Evolutionary conservation across 1,284 basidiomycete species (phyloP).

Genomic region (Irpex rosettiformis): DNA sequence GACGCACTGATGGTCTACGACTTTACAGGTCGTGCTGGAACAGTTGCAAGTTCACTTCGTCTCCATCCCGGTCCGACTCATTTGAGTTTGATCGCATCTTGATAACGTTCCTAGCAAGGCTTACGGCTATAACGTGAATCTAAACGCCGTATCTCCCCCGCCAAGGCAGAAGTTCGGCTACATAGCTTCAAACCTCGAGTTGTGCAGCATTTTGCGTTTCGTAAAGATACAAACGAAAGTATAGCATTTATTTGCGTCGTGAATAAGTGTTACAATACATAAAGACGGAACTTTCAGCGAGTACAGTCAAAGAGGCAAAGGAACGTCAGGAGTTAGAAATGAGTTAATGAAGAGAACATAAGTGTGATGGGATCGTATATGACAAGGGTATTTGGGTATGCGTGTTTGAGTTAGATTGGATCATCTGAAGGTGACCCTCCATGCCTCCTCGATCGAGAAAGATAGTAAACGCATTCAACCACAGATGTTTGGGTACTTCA

Average conservation of each 20-base stretch:
- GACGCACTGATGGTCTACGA: too few relatives aligned
- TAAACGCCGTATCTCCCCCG: neutral
- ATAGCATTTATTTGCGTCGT: too few relatives aligned
- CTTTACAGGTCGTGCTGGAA: neutral
- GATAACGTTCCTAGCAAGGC: neutral
- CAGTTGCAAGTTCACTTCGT: neutral
- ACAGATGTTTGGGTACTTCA: conserved; percentile 51
- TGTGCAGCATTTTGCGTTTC: too few relatives aligned
- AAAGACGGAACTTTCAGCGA: neutral
- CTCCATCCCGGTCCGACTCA: neutral
- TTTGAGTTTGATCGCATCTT: neutral
- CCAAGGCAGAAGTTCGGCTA: too few relatives aligned
- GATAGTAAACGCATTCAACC: conserved; percentile 33
- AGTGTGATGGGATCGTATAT: neutral
- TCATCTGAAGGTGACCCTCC: neutral
- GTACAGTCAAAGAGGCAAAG: neutral
- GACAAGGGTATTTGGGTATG: neutral
- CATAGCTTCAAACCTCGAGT: too few relatives aligned
- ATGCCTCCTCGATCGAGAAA: too few relatives aligned
- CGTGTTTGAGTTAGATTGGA: neutral
- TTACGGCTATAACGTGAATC: neutral
- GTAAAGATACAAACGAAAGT: too few relatives aligned
- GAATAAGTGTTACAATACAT: neutral
- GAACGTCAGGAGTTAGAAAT: neutral
- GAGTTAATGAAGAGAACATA: neutral